Conservation (phyloP, 73 alveolate genomes). For the Paramecium sexaurelia region DNA sequence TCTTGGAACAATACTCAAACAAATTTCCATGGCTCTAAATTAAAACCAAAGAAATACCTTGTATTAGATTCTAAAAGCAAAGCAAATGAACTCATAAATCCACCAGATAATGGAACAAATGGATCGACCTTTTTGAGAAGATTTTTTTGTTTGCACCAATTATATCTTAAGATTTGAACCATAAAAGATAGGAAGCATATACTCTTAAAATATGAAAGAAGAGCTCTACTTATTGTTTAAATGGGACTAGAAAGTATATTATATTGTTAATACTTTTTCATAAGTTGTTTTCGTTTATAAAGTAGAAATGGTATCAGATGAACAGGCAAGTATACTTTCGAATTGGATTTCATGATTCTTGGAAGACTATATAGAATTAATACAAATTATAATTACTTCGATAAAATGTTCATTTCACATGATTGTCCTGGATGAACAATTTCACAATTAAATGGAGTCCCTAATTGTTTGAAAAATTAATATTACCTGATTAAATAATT, state of each 20-base stretch:
- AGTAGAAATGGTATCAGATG: conserved; percentile 33
- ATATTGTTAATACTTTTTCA: neutral
- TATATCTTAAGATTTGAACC: neutral
- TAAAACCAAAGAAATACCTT: neutral
- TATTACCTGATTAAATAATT: neutral
- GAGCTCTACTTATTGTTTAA: neutral
- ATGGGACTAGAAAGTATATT: neutral
- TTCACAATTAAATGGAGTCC: neutral
- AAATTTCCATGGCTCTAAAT: conserved; percentile 26
- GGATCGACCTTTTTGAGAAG: conserved; percentile 9
- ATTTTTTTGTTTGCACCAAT: conserved; percentile 52
- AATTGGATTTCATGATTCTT: neutral
- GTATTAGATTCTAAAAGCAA: conserved; percentile 45
- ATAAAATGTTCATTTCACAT: conserved; percentile 38
- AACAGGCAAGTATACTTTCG: conserved; percentile 39
- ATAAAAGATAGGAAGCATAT: neutral
- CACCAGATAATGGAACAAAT: conserved; percentile 41
- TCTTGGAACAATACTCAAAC: conserved; percentile 47
- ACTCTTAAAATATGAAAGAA: conserved; percentile 16
- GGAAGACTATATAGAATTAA: neutral
- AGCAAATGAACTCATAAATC: conserved; percentile 6
- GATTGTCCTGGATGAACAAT: conserved; percentile 4
- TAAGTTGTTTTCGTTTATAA: conserved; percentile 44
- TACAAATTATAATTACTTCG: neutral
- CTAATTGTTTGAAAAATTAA: neutral